Evolutionary conservation across 2,329 filamentous ascomycete genomes (phyloP).

Genomic region (Epichloe elymi): DNA sequence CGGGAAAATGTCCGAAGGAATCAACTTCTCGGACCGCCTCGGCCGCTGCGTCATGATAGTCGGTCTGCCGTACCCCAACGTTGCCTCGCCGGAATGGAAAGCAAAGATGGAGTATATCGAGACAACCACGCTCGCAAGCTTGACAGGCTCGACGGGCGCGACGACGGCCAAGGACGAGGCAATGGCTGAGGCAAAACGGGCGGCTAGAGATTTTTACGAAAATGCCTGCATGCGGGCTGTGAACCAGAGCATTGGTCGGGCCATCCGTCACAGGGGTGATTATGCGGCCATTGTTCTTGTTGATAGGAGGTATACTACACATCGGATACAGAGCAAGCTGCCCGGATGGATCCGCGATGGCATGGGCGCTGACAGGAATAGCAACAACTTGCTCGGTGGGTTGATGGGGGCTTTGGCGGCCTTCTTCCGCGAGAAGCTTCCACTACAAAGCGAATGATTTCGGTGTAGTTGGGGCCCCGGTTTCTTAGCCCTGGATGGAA

Average conservation of each 20-base stretch:
- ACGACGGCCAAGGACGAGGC: slow-evolving; percentile 14
- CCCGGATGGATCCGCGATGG: slow-evolving; percentile 79
- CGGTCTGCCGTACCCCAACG: slow-evolving; percentile 85
- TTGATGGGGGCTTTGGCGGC: slow-evolving; percentile 43
- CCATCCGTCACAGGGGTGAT: slow-evolving; percentile 76
- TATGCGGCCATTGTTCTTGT: slow-evolving; percentile 84
- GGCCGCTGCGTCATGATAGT: slow-evolving; percentile 86
- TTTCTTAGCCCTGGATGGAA: neutral
- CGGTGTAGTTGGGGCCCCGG: neutral
- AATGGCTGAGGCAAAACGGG: slow-evolving; percentile 30
- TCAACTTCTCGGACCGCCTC: slow-evolving; percentile 89
- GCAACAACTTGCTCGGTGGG: slow-evolving; percentile 28
- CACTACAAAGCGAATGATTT: neutral
- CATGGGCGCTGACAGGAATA: slow-evolving; percentile 35
- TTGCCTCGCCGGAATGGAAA: slow-evolving; percentile 81
- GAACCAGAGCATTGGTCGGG: slow-evolving; percentile 89
- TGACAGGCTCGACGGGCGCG: slow-evolving; percentile 13
- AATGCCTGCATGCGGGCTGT: slow-evolving; percentile 95
- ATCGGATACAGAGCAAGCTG: slow-evolving; percentile 63
- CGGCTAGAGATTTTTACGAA: slow-evolving; percentile 73
- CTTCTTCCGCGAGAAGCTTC: slow-evolving; percentile 44
- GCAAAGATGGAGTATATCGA: slow-evolving; percentile 84
- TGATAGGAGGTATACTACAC: slow-evolving; percentile 64
- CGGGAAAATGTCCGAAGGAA: slow-evolving; percentile 91
- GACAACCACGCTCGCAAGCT: slow-evolving; percentile 31